Evolutionary conservation across 2,329 filamentous ascomycete genomes (phyloP), one percentile per base, ranked within the genome.

Genomic region (Fusarium compactum): DNA sequence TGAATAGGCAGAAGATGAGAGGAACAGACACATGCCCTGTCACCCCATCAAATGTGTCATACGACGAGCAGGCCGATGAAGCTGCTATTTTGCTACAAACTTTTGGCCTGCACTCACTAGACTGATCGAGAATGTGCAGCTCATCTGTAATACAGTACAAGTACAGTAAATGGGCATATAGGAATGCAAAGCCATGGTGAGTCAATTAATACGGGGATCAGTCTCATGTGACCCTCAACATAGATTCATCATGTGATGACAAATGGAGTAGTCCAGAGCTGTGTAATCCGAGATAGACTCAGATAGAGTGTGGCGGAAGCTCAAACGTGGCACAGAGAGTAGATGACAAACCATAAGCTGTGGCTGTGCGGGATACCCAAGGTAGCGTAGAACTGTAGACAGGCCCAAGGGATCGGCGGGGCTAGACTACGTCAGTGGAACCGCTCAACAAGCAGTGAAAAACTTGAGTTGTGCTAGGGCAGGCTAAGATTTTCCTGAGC

Each of bases 271-370:
- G 32, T 27, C 32, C n/a, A 40, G 18, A 27, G 18, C 32, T 34
- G 30, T 51, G 30, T 30, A 34, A 25, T 24, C 22, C 8, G 22
- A 64, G 64, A 50, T 24, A 50, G 32, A 55, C 48, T 47, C 32
- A 54, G 30, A 64, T 60, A 60, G 62, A 72, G 57, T 74, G 76
- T 77, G 76, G 76, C 74, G 69, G 73, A 74, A 70, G 30, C 18
- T 32, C 14, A 20, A 41, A 38, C 58, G 59, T 62, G 69, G 66
- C 58, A 25, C 40, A 22, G 10, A 20, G 12, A 22, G 22, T 22
- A 62, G 62, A 75, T 74, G 72, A 73, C 61, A 60, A 74, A 72
- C 52, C 29, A 41, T 8, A 8, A 59, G 20, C 27, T 67, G 72
- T 77, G 75, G 75, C 75, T 76, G 75, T 72, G 75, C 62, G 16